phyloP scores from a whole-genome alignment of 2,329 filamentous ascomycete species.

The Diaporthe ilicicola region DNA sequence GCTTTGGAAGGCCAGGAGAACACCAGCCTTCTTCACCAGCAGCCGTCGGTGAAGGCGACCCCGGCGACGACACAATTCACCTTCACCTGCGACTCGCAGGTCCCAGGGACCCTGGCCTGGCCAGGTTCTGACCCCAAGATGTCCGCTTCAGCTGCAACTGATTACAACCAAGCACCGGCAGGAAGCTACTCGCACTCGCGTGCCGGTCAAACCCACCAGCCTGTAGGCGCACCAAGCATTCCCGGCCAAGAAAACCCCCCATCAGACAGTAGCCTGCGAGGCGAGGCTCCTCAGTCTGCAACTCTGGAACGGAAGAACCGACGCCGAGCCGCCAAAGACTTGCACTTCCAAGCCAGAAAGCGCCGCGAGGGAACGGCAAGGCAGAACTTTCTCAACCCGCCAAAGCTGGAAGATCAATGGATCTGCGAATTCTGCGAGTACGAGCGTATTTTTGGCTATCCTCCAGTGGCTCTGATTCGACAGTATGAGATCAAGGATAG shows the following conservation, averaged over 20 bases:
- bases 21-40: conserved; percentile 74
- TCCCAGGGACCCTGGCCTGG: conserved; percentile 80
- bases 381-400: conserved; percentile 78
- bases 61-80: conserved; percentile 90
- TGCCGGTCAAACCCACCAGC: conserved; percentile 10
- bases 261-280: conserved; percentile 29
- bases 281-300: conserved; percentile 24
- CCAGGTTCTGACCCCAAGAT: conserved; percentile 60
- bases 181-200: conserved; percentile 32
- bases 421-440: conserved; percentile 99
- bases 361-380: conserved; percentile 81
- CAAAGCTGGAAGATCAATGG: conserved; percentile 79
- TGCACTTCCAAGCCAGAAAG: conserved; percentile 77
- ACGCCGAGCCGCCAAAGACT: conserved; percentile 74
- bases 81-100: conserved; percentile 93
- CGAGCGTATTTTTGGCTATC: conserved; percentile 90
- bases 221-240: neutral
- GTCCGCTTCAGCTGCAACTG: conserved; percentile 27
- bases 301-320: conserved; percentile 45
- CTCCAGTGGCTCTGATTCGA: conserved; percentile 84
- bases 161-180: conserved; percentile 33
- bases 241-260: conserved; percentile 9
- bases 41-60: conserved; percentile 62
- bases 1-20: conserved; percentile 77
- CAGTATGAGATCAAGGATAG: conserved; percentile 96